Evolutionary conservation across 495 filamentous ascomycete genomes (phyloP), one percentile per base, ranked within the genome.

Genomic region (Pyrenula massariospora): DNA sequence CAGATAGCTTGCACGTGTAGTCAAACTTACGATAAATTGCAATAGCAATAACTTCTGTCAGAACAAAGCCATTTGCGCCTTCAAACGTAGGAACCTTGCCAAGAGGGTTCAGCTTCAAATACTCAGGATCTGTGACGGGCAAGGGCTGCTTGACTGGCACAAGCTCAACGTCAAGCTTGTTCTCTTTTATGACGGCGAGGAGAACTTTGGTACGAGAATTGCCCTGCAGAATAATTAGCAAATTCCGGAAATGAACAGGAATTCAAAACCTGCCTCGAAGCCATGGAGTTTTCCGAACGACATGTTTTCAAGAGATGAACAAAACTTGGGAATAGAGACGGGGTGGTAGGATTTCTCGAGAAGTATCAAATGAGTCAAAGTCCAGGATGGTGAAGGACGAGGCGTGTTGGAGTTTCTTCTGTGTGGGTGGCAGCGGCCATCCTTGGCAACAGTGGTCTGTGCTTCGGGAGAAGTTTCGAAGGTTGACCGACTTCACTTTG

Each of bases 221-320:
- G 64, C 77, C 79, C 93, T 96, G 64, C 53, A 59, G 60, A 52
- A 48, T 53, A 52, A 58, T 54, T 52, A 66, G 62, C 19, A 52
- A 25, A 62, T 54, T 60, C 42, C n/a, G n/a, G n/a, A n/a, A n/a
- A n/a, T n/a, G n/a, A n/a, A n/a, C n/a, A 55, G 47, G 47, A 23
- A 51, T n/a, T n/a, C n/a, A n/a, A n/a, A n/a, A 74, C 89, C 71
- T 84, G 96, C 93, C 72, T 79, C 67, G 70, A 81, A 83, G 70
- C 84, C 86, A 79, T 93, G 97, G 66, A 98, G 80, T 82, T 95
- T 97, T 78, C 93, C 93, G 81, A 97, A 97, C 60, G 85, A 73
- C 88, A 92, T 94, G 31, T 42, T 42, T 42, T 42, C 31, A 42
- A 5, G 31, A 42, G 31, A 15, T 15, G 31, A 8, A 42, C 8